These are phyloP conservation scores for Kernera saxatilis DNA, from an alignment of 345 rosid species.

Conservation along the genomic window DNA sequence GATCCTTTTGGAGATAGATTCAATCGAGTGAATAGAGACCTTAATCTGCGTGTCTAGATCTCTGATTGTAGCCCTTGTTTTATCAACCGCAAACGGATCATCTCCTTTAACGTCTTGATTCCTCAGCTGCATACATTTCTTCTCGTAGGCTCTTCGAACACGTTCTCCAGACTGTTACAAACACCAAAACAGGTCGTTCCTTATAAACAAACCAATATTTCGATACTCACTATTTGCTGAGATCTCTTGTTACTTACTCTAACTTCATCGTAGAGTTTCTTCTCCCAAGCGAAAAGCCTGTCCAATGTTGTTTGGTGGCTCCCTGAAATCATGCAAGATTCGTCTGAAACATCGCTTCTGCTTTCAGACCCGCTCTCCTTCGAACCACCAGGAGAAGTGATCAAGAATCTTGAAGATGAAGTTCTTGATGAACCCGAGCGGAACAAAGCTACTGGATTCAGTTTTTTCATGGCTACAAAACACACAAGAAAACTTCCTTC, in stretches of 20 bases:
- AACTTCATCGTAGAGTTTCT: constrained; percentile 94
- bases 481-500: background rate
- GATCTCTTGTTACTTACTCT: constrained; percentile 40
- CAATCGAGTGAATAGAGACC: constrained; percentile 83
- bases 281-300: constrained; percentile 85
- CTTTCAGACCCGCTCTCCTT: constrained; percentile 53
- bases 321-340: constrained; percentile 54
- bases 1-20: constrained; percentile 84
- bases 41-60: constrained; percentile 75
- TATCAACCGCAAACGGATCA: constrained; percentile 60
- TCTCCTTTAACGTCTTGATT: constrained; percentile 85
- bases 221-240: background rate
- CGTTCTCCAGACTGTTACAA: constrained; percentile 70
- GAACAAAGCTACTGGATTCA: constrained; percentile 89
- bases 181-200: background rate
- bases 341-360: constrained; percentile 34
- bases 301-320: constrained; percentile 88
- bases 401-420: constrained; percentile 69
- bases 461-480: constrained; percentile 69
- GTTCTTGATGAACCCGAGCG: constrained; percentile 90
- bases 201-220: background rate
- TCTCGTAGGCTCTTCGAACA: constrained; percentile 75
- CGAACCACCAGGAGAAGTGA: constrained; percentile 48
- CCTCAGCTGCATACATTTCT: constrained; percentile 68
- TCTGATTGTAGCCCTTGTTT: constrained; percentile 67